phyloP scores from a whole-genome alignment of 768 basidiomycete species.

The Obba rivulosa region DNA sequence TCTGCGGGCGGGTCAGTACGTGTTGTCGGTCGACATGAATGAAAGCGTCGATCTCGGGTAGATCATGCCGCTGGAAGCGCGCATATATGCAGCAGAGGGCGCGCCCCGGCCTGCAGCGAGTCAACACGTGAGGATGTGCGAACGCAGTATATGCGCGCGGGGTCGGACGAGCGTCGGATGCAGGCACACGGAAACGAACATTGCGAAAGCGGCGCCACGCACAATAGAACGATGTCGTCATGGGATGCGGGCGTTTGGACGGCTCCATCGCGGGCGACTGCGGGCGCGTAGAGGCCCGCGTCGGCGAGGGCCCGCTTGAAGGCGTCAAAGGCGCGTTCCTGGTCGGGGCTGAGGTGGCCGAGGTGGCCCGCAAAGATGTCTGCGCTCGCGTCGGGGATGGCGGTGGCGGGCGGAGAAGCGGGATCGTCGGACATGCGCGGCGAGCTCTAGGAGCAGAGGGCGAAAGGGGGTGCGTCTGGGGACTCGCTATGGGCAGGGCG shows the following conservation, averaged over 20 bases:
- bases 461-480: too few species aligned
- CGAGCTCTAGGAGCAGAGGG: not conserved
- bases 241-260: constrained; percentile 37
- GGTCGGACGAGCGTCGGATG: not conserved
- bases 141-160: too few species aligned
- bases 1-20: constrained; percentile 30
- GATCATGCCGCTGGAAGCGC: too few species aligned
- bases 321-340: constrained; percentile 40
- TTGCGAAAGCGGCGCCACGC: constrained; percentile 1
- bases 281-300: constrained; percentile 47
- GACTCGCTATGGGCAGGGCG: not conserved
- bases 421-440: constrained; percentile 6
- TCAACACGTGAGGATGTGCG: too few species aligned
- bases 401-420: constrained; percentile 1
- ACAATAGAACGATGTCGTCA: constrained; percentile 54
- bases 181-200: not conserved
- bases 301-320: constrained; percentile 51
- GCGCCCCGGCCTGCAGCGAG: too few species aligned
- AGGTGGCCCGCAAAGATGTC: constrained; percentile 43
- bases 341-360: constrained; percentile 45
- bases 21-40: too few species aligned
- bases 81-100: too few species aligned
- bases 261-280: constrained; percentile 19
- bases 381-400: not conserved
- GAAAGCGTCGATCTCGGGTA: too few species aligned